Evolutionary conservation across 345 rosid species (phyloP).

Genomic region (Nasturtium officinale): DNA sequence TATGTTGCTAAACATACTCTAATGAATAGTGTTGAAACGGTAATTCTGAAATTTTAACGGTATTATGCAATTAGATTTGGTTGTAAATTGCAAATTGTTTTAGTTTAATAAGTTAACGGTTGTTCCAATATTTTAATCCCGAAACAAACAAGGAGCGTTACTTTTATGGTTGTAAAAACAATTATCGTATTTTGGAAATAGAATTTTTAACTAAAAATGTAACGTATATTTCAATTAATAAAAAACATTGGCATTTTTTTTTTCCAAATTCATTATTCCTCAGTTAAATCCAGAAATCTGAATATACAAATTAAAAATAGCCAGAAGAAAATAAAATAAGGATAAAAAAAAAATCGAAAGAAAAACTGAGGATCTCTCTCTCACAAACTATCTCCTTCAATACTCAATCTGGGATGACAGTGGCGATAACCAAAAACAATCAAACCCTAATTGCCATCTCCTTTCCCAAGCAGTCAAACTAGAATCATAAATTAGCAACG

Average conservation of each 20-base stretch:
- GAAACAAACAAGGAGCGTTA: background rate
- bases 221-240: background rate
- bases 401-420: constrained; percentile 36
- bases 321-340: constrained; percentile 15
- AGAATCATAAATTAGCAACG: constrained; percentile 23
- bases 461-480: constrained; percentile 11
- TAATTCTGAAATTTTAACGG: background rate
- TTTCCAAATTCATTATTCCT: constrained; percentile 7
- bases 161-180: background rate
- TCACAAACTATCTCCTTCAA: constrained; percentile 29
- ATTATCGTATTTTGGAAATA: background rate
- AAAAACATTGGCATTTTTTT: background rate
- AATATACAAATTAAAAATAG: constrained; percentile 35
- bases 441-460: constrained; percentile 45
- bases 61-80: background rate
- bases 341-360: background rate
- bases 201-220: background rate
- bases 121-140: background rate
- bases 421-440: constrained; percentile 6
- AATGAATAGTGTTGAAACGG: background rate
- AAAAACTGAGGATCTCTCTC: constrained; percentile 28
- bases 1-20: background rate
- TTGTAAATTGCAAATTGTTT: background rate
- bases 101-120: background rate
- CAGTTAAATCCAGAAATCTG: constrained; percentile 28